Base-by-base conservation (phyloP, 2,329 filamentous ascomycete genomes). In the Botrytis fabae region DNA sequence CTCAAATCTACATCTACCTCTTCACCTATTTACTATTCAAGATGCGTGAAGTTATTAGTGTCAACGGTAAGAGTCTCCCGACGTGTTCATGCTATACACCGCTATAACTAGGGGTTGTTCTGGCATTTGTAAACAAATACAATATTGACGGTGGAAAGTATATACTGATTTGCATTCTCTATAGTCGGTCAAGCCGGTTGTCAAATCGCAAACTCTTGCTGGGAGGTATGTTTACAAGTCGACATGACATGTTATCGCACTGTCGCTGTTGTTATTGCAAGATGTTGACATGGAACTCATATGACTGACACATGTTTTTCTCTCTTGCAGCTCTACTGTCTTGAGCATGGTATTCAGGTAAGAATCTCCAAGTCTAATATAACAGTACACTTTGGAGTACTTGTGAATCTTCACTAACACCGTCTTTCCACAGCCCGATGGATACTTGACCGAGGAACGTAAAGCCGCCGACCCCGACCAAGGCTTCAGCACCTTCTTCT, bases 401-500 rank as follows among this genome's bases (percentile, higher is more conserved):
- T 57, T 62, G 44, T 70, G 74, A 73, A 57, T 1, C 48, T 18
- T 69, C 72, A 73, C 81, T 85, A 73, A 86, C 81, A 74, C 71
- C 72, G 79, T 76, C 70, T 75, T 74, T 62, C 70, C 70, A 75
- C 75, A 99, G 95, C 95, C 96, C 80, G 96, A 99, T 90, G 96
- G 96, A 84, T 98, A 93, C 88, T 91, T 99, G 85, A 98, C 95
- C 78, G 95, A 98, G 83, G 95, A 98, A 89, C 94, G 95, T 86
- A 98, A 98, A 89, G 90, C 90, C 80, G 91, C 91, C 82, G 93
- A 97, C 77, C 93, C 94, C 77, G 96, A 98, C 84, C 93, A 98
- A 83, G 96, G 96, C 79, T 99, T 99, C 91, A 98, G 95, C 89
- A 99, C 96, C 82, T 99, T 99, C 90, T 99, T 99, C 90, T 98